Percentiles rank a stretch among this genome's conserved stretches.
These are phyloP conservation scores for Sporothrix phasma DNA, from an alignment of 2,329 filamentous ascomycete genomes.

Conservation along the genomic window DNA sequence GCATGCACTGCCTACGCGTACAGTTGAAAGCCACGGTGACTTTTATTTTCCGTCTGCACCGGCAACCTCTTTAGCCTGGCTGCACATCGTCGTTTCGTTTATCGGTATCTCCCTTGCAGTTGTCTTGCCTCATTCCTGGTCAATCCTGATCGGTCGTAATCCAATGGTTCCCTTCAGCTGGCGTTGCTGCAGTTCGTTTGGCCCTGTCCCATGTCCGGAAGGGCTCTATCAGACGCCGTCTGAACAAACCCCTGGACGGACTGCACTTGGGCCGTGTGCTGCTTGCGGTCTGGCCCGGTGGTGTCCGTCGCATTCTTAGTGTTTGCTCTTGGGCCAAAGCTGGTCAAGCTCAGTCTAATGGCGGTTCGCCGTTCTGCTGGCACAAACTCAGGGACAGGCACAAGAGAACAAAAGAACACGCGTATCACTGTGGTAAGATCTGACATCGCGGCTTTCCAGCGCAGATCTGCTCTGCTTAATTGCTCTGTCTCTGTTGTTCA, in stretches of 20 bases:
- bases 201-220: no score
- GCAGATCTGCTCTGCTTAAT: background rate
- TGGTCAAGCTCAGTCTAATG: background rate
- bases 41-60: background rate
- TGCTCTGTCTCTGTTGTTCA: background rate
- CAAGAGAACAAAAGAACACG: background rate
- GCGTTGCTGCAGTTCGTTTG: background rate
- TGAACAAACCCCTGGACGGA: background rate
- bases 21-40: background rate
- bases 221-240: background rate
- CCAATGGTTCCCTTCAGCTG: background rate
- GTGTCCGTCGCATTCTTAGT: conserved; percentile 4
- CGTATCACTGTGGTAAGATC: no score
- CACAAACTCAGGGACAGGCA: background rate
- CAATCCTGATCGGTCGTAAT: background rate
- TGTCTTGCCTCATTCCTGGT: background rate
- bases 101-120: background rate
- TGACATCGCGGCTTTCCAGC: background rate
- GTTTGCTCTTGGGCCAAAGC: background rate
- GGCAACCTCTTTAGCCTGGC: background rate
- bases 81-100: conserved; percentile 3
- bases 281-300: conserved; percentile 8
- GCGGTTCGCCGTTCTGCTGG: background rate
- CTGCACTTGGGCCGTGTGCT: background rate
- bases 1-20: background rate